Evolutionary conservation across 140 eudicot genomes (phyloP), one percentile per base, ranked within the genome.

Genomic region (Oenanthe javanica): DNA sequence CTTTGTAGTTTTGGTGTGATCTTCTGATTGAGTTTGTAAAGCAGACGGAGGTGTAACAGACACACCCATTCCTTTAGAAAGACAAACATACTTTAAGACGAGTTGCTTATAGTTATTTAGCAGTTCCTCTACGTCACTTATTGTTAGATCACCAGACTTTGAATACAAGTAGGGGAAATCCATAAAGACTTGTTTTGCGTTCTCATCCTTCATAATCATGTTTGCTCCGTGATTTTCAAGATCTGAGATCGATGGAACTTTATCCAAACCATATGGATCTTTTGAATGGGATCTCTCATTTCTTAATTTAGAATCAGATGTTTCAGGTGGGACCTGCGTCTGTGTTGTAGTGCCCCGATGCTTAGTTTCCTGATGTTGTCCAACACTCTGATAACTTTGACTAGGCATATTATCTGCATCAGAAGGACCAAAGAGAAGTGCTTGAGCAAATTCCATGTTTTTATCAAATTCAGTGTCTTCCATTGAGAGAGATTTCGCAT

Each of bases 151-250:
- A 63, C 81, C 88, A 21, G 80, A 81, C 82, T 80, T 64, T 14
- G 86, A 83, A 80, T 77, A 78, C 36, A 88, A 63, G 83, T 83
- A 82, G 48, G 86, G 66, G 63, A 90, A 94, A 13, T 86, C 83
- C 80, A 79, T 82, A 46, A 71, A 84, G 71, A 79, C 89, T 79
- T 86, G 74, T 59, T 76, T 82, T 23, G 74, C 74, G 13, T 38
- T 78, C 8, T 45, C 61, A 43, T 78, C 61, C 75, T 89, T 93
- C 84, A 91, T 50, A 64, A 93, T 80, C 83, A 87, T 83, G 46
- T 36, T 71, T 16, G 97, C 97, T n/a, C 98, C 98, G 84, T 84
- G 86, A 84, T 86, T 88, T 90, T 94, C 98, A 55, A 94, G 85
- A 82, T 91, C 97, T 12, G 96, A 88, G 82, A 90, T 83, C 2